These are phyloP conservation scores for Spatholobus suberectus DNA, from an alignment of 306 rosid genomes.

Conservation along the genomic window DNA sequence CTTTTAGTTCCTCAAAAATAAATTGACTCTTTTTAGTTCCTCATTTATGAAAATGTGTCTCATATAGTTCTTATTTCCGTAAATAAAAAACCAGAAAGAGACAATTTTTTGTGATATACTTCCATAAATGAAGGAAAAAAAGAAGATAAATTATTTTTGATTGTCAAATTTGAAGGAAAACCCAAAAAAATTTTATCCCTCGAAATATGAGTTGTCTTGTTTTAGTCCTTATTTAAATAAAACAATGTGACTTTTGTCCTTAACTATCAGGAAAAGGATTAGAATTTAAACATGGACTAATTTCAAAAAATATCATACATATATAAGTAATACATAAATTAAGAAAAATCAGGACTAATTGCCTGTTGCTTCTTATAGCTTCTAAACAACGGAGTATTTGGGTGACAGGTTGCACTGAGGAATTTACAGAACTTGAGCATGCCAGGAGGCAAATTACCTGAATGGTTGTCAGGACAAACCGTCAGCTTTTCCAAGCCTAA, in stretches of 20 bases:
- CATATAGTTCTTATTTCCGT: too few relatives aligned
- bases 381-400: background rate
- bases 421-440: conserved; percentile 59
- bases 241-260: background rate
- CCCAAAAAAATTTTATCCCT: too few relatives aligned
- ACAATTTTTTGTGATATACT: too few relatives aligned
- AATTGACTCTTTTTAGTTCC: too few relatives aligned
- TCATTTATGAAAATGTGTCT: too few relatives aligned
- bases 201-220: background rate
- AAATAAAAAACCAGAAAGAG: too few relatives aligned
- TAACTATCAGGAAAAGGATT: too few relatives aligned
- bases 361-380: background rate
- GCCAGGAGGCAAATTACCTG: conserved; percentile 68
- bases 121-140: too few relatives aligned
- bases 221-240: background rate
- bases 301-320: background rate
- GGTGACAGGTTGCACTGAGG: conserved; percentile 62
- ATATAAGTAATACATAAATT: background rate
- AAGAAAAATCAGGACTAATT: background rate
- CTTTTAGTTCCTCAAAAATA: too few relatives aligned
- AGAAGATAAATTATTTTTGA: too few relatives aligned
- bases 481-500: conserved; percentile 51
- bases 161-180: too few relatives aligned
- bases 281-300: background rate
- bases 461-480: conserved; percentile 57